phyloP scores from a whole-genome alignment of 1,284 basidiomycete species.

The Ganoderma lucidum region DNA sequence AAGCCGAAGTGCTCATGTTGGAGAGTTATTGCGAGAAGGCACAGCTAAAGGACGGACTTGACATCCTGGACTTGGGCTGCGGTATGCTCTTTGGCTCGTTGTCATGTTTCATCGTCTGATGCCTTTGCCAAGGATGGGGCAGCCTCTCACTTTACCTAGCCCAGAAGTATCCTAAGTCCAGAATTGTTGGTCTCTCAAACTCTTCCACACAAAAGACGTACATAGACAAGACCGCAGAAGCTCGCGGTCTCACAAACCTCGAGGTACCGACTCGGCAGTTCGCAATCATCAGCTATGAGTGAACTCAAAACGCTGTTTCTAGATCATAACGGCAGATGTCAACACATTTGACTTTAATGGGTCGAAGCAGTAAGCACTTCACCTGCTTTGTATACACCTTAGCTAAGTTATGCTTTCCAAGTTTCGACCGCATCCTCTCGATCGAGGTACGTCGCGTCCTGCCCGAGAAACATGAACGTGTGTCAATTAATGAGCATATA shows the following conservation, averaged over 20 bases:
- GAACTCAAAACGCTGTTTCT: not conserved
- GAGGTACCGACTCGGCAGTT: conserved; percentile 44
- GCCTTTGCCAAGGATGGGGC: conserved; percentile 65
- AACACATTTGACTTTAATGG: conserved; percentile 69
- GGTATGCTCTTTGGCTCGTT: conserved; percentile 46
- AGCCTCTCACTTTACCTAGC: conserved; percentile 76
- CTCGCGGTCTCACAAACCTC: conserved; percentile 65
- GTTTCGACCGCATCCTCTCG: conserved; percentile 79
- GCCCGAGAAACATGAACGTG: not conserved
- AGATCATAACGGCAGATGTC: conserved; percentile 80
- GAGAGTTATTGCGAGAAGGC: conserved; percentile 79
- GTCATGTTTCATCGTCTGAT: conserved; percentile 10
- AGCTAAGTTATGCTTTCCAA: conserved; percentile 41
- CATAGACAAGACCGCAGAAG: conserved; percentile 66
- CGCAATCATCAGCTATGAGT: not conserved
- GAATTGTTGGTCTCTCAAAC: conserved; percentile 75
- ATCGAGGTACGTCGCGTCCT: conserved; percentile 60
- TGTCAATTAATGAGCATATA: not conserved
- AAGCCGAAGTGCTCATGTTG: conserved; percentile 78
- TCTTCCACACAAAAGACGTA: conserved; percentile 75
- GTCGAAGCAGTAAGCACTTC: conserved; percentile 51
- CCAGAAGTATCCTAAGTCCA: conserved; percentile 75
- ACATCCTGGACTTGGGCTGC: conserved; percentile 79
- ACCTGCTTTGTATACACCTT: not conserved
- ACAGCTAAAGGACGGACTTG: conserved; percentile 67